phyloP scores from a whole-genome alignment of 805 yeast genomes.

The Nematodospora valgi region DNA sequence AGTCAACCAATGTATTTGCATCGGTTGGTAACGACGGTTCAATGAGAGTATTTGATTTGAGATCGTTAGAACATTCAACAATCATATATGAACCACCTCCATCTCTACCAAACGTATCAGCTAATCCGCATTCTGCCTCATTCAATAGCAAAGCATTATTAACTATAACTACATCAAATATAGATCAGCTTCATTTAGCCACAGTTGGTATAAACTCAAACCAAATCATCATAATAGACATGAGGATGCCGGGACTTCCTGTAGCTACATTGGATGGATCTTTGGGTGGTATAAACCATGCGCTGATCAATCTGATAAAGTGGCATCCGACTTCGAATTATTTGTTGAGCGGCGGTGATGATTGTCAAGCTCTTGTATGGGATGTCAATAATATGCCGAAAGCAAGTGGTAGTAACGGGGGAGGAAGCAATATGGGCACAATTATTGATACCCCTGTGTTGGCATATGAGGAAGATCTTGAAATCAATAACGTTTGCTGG shows the following conservation, averaged over 20 bases:
- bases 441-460: slow-evolving; percentile 35
- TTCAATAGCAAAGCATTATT: slow-evolving; percentile 56
- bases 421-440: slow-evolving; percentile 9
- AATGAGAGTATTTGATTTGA: slow-evolving; percentile 83
- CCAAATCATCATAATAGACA: slow-evolving; percentile 68
- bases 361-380: slow-evolving; percentile 71
- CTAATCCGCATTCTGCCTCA: not conserved
- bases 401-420: not conserved
- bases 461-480: slow-evolving; percentile 61
- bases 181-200: slow-evolving; percentile 80
- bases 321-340: slow-evolving; percentile 82
- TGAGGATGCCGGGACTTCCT: slow-evolving; percentile 86
- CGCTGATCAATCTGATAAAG: slow-evolving; percentile 64
- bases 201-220: slow-evolving; percentile 72
- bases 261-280: slow-evolving; percentile 61
- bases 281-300: slow-evolving; percentile 46
- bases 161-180: slow-evolving; percentile 71
- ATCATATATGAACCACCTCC: slow-evolving; percentile 81
- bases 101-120: slow-evolving; percentile 8
- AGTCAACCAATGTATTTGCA: slow-evolving; percentile 74
- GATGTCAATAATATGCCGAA: slow-evolving; percentile 42
- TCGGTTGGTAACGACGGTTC: slow-evolving; percentile 96
- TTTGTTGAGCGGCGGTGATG: slow-evolving; percentile 65
- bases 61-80: slow-evolving; percentile 89
- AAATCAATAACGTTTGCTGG: slow-evolving; percentile 80